Evolutionary conservation across 768 basidiomycete species (phyloP).

Genomic region (Panaeolus papilionaceus): DNA sequence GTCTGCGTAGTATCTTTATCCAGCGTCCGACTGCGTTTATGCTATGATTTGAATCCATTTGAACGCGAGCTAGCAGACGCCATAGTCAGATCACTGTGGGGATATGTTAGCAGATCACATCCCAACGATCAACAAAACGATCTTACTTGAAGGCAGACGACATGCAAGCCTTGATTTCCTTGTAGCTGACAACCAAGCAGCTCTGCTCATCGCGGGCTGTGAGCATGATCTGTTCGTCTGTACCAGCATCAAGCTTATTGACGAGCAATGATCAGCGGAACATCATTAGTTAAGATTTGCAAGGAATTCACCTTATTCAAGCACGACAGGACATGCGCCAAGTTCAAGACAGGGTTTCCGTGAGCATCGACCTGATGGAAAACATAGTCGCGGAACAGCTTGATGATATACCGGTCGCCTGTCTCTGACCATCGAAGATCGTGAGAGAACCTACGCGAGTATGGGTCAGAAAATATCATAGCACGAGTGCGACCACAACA

Average conservation of each 20-base stretch:
- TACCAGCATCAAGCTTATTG: constrained; percentile 88
- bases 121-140: constrained; percentile 10
- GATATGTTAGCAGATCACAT: constrained; percentile 2
- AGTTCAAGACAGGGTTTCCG: constrained; percentile 87
- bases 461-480: background rate
- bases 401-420: constrained; percentile 96
- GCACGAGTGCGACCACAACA: constrained; percentile 34
- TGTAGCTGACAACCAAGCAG: constrained; percentile 92
- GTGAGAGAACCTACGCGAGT: constrained; percentile 77
- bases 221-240: constrained; percentile 95
- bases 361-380: constrained; percentile 97
- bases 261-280: constrained; percentile 1
- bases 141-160: constrained; percentile 84
- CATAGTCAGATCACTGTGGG: constrained; percentile 54
- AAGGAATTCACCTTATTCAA: constrained; percentile 79
- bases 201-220: constrained; percentile 95
- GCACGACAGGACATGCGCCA: constrained; percentile 90
- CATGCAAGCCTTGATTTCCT: constrained; percentile 87
- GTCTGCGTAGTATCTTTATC: background rate
- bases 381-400: constrained; percentile 97
- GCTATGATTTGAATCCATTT: constrained; percentile 12
- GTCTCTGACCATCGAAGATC: constrained; percentile 99
- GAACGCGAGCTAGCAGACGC: constrained; percentile 30
- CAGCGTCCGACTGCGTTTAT: background rate
- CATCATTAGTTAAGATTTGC: background rate